Conservation (phyloP, 2,329 filamentous ascomycete species). For the Tolypocladium tropicale region DNA sequence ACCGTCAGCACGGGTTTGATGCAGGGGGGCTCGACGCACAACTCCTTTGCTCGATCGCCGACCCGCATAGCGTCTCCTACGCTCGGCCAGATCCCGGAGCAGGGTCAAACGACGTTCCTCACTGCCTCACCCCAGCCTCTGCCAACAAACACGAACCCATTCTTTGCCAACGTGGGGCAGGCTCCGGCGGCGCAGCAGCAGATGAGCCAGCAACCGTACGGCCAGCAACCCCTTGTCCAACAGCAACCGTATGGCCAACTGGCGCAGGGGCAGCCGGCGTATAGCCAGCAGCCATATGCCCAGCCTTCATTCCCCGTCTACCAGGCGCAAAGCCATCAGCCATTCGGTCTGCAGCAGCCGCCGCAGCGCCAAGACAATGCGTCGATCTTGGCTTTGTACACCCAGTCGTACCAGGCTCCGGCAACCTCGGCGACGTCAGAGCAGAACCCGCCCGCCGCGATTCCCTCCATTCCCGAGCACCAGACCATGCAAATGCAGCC, state of each 20-base stretch:
- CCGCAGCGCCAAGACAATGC: slow-evolving; percentile 53
- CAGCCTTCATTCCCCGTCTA: slow-evolving; percentile 10
- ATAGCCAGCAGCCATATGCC: slow-evolving; percentile 15
- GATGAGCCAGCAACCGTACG: slow-evolving; percentile 12
- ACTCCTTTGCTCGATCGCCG: slow-evolving; percentile 40
- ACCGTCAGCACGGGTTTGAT: slow-evolving; percentile 28
- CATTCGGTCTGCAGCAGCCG: slow-evolving; percentile 17
- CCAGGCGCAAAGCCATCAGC: slow-evolving; percentile 13
- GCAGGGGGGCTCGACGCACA: slow-evolving; percentile 26
- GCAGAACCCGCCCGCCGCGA: slow-evolving; percentile 15
- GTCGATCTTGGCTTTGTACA: slow-evolving; percentile 68
- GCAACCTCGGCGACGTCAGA: slow-evolving; percentile 22
- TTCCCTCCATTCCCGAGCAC: slow-evolving; percentile 18
- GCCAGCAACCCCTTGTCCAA: slow-evolving; percentile 12
- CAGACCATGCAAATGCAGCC: slow-evolving; percentile 13
- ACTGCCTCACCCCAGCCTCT: slow-evolving; percentile 17
- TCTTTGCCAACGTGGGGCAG: slow-evolving; percentile 20
- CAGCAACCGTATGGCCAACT: slow-evolving; percentile 12
- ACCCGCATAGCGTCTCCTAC: slow-evolving; percentile 39
- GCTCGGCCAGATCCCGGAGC: slow-evolving; percentile 42
- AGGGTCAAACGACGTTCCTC: slow-evolving; percentile 34
- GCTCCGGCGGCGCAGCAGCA: slow-evolving; percentile 15
- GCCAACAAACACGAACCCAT: slow-evolving; percentile 24
- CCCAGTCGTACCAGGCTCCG: slow-evolving; percentile 44
- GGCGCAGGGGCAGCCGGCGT: slow-evolving; percentile 12